A percentile compares a stretch with the other conserved stretches of the same genome.
These are phyloP conservation scores for Phoma sp. DNA, from an alignment of 2,329 filamentous ascomycete species.

Conservation along the genomic window DNA sequence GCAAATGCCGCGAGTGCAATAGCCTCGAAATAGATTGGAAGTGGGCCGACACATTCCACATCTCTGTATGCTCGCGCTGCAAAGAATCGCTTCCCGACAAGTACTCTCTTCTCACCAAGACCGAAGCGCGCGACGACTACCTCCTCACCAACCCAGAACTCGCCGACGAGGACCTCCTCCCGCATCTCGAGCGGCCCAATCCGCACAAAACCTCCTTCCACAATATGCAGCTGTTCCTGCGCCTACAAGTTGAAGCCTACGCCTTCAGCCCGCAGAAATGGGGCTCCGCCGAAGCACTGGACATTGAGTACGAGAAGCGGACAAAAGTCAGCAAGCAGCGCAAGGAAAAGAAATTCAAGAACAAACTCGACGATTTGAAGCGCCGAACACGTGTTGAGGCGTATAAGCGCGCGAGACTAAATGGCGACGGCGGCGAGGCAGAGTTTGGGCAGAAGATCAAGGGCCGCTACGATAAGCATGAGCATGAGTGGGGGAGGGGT, in stretches of 20 bases:
- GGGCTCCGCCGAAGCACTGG: slow-evolving; percentile 84
- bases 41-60: slow-evolving; percentile 84
- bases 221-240: slow-evolving; percentile 97
- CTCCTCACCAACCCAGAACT: slow-evolving; percentile 93
- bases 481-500: slow-evolving; percentile 80
- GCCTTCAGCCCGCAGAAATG: slow-evolving; percentile 84
- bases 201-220: slow-evolving; percentile 97
- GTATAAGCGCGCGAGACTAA: slow-evolving; percentile 65
- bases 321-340: slow-evolving; percentile 80
- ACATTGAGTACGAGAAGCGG: slow-evolving; percentile 84
- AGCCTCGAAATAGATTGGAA: slow-evolving; percentile 91
- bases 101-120: slow-evolving; percentile 95
- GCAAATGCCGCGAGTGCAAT: slow-evolving; percentile 82
- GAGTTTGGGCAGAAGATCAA: slow-evolving; percentile 80
- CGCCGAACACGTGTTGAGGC: slow-evolving; percentile 91
- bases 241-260: slow-evolving; percentile 93
- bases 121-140: slow-evolving; percentile 94
- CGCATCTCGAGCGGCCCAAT: slow-evolving; percentile 87
- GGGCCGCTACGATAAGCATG: slow-evolving; percentile 70
- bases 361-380: slow-evolving; percentile 87
- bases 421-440: slow-evolving; percentile 38
- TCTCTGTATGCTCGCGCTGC: slow-evolving; percentile 78
- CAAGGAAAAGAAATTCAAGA: slow-evolving; percentile 91
- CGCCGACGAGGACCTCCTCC: slow-evolving; percentile 84
- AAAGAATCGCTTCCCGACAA: slow-evolving; percentile 91